phyloP scores from a whole-genome alignment of 257 asterid genomes.

The Fraxinus pennsylvanica region DNA sequence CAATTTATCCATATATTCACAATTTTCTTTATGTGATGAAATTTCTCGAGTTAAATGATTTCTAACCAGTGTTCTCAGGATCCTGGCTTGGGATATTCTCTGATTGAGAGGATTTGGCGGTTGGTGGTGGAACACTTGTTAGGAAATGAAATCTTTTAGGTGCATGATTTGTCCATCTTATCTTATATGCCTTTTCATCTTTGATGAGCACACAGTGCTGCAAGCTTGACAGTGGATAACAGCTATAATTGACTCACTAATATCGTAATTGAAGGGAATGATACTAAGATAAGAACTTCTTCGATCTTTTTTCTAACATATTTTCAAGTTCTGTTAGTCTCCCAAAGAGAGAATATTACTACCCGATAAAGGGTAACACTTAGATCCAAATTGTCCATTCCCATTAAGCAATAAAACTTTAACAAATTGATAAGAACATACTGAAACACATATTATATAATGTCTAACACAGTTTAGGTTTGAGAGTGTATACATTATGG shows the following conservation, averaged over 20 bases:
- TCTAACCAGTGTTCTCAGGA: not conserved
- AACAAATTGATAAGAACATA: not conserved
- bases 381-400: not conserved
- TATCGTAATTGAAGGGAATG: not conserved
- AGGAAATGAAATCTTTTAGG: not conserved
- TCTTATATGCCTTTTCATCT: not conserved
- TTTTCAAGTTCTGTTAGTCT: not conserved
- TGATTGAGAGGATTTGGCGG: not conserved
- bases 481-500: not conserved
- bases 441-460: not conserved
- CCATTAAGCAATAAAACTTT: not conserved
- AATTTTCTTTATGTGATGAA: slow-evolving; percentile 1
- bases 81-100: not conserved
- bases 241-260: not conserved
- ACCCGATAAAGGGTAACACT: not conserved
- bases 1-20: not conserved
- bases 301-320: not conserved
- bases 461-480: no score
- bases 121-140: not conserved
- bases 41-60: not conserved
- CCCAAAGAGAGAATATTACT: not conserved
- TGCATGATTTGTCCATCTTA: not conserved
- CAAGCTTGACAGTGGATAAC: not conserved
- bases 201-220: not conserved
- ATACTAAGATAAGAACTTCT: not conserved